Conservation (phyloP, 2,329 filamentous ascomycete species). For the Calonectria crousiana region DNA sequence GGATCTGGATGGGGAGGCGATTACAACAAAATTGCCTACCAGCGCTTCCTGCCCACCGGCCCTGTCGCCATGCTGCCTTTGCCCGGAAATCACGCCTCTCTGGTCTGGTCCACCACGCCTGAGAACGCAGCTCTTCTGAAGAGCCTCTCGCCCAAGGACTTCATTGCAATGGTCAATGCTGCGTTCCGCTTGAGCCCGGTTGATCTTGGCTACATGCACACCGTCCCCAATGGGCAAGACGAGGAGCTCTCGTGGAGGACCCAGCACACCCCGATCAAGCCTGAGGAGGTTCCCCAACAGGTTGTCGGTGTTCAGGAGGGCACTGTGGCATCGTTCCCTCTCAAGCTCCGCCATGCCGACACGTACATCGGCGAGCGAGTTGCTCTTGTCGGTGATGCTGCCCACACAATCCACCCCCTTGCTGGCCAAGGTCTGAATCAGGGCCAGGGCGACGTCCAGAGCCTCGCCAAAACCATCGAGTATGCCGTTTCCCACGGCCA, state of each 20-base stretch:
- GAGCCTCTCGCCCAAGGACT: conserved; percentile 77
- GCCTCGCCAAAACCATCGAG: conserved; percentile 79
- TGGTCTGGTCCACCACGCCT: conserved; percentile 96
- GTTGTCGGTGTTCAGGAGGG: conserved; percentile 80
- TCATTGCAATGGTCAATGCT: conserved; percentile 90
- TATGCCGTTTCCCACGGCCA: conserved; percentile 85
- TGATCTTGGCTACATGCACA: conserved; percentile 88
- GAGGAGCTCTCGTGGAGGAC: conserved; percentile 90
- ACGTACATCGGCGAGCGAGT: conserved; percentile 92
- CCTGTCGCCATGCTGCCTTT: conserved; percentile 93
- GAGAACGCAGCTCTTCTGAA: conserved; percentile 84
- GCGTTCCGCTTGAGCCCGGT: conserved; percentile 85
- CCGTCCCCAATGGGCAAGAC: conserved; percentile 66
- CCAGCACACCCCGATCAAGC: conserved; percentile 72
- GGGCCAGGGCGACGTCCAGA: conserved; percentile 88
- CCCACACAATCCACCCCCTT: conserved; percentile 94
- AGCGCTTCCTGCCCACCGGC: conserved; percentile 92
- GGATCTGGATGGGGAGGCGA: conserved; percentile 67
- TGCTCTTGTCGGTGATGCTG: conserved; percentile 92
- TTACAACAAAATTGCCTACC: conserved; percentile 83
- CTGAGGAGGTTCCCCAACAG: conserved; percentile 71
- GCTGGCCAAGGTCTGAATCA: conserved; percentile 96
- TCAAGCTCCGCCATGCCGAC: conserved; percentile 93
- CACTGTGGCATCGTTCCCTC: conserved; percentile 88
- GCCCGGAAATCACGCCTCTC: conserved; percentile 82